Evolutionary conservation across 1,284 basidiomycete genomes (phyloP).

Genomic region (Austropuccinia psidii): DNA sequence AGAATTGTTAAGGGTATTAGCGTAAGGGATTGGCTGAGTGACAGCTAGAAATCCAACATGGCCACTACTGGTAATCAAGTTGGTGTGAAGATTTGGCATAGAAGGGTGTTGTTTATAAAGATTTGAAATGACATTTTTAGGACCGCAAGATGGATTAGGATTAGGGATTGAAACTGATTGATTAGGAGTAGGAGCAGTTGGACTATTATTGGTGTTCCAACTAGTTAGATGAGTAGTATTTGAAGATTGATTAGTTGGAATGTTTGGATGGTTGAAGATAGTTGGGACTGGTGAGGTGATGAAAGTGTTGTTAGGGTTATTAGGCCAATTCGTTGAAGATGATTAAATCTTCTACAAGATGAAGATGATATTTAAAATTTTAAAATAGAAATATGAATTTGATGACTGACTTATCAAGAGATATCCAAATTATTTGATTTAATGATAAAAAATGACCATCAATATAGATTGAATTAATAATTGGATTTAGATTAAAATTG

Average conservation of each 20-base stretch:
- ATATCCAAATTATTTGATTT: too few relatives aligned
- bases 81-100: too few relatives aligned
- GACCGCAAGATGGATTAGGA: neutral
- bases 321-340: slow-evolving; percentile 2
- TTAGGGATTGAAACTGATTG: neutral
- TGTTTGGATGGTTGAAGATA: slow-evolving; percentile 4
- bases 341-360: too few relatives aligned
- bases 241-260: neutral
- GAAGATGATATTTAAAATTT: too few relatives aligned
- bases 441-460: too few relatives aligned
- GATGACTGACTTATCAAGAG: too few relatives aligned
- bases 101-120: neutral
- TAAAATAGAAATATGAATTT: too few relatives aligned
- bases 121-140: neutral
- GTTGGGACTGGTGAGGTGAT: slow-evolving; percentile 10
- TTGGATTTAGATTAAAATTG: too few relatives aligned
- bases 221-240: neutral
- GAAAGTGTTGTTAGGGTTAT: neutral
- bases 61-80: too few relatives aligned
- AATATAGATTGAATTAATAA: too few relatives aligned
- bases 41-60: too few relatives aligned
- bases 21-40: neutral
- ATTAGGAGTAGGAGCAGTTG: neutral
- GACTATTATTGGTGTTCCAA: neutral
- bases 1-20: neutral